These are phyloP conservation scores for Botrytis squamosa DNA, from an alignment of 2,329 filamentous ascomycete genomes.

Conservation along the genomic window DNA sequence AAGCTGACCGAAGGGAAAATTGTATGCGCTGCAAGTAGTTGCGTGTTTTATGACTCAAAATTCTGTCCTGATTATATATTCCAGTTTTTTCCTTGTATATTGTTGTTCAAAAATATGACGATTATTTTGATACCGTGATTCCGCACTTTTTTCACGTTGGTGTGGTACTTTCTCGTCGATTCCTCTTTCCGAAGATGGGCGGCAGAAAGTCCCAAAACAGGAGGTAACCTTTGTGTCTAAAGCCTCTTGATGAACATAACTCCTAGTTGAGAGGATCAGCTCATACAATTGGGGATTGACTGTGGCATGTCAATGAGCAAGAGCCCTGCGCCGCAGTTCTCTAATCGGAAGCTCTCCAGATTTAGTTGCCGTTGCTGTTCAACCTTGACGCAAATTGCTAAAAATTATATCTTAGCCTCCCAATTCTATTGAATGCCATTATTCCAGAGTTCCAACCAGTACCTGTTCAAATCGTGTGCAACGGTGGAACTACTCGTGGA, in stretches of 20 bases:
- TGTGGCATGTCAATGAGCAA: neutral
- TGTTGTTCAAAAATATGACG: accelerated
- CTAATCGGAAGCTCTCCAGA: neutral
- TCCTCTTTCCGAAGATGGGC: neutral
- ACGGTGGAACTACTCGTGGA: neutral
- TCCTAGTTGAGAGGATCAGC: neutral
- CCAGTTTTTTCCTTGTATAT: neutral
- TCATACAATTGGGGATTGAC: neutral
- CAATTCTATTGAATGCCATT: neutral
- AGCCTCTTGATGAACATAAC: neutral
- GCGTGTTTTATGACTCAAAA: neutral
- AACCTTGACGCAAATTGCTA: neutral
- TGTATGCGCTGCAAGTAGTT: neutral
- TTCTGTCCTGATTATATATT: neutral
- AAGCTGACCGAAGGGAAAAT: neutral
- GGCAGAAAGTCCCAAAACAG: neutral
- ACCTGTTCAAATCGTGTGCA: neutral
- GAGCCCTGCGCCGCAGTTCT: neutral
- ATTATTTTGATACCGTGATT: too few relatives aligned
- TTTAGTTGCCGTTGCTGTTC: neutral
- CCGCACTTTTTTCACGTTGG: neutral
- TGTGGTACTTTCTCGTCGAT: neutral
- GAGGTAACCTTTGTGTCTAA: neutral
- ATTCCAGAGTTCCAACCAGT: neutral
- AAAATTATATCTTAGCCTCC: neutral